Percentiles rank a stretch among this genome's conserved stretches.
phyloP scores from a whole-genome alignment of 345 rosid species.

The Hypericum perforatum region DNA sequence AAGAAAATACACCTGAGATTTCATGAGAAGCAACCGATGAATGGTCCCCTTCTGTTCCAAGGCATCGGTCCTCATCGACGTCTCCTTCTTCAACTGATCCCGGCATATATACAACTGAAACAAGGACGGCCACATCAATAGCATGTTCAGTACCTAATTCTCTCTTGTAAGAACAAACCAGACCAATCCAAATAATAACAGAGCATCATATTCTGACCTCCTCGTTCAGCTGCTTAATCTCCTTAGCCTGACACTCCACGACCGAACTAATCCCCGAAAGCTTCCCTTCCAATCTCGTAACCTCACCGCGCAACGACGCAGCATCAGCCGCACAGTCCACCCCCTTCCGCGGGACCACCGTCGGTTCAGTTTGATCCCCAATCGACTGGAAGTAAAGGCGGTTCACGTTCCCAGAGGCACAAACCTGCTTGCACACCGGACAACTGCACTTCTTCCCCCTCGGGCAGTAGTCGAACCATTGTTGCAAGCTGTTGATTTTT shows the following conservation, averaged over 20 bases:
- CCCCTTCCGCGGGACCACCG: constrained; percentile 17
- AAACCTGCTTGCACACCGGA: constrained; percentile 82
- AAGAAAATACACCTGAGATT: constrained; percentile 23
- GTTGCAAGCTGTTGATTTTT: constrained; percentile 59
- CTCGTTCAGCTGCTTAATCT: constrained; percentile 34
- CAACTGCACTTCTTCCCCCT: constrained; percentile 56
- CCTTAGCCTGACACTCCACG: constrained; percentile 42
- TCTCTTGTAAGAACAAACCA: background rate
- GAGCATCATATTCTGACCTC: constrained; percentile 31
- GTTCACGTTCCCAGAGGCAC: constrained; percentile 31
- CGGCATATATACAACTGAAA: constrained; percentile 44
- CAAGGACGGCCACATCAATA: constrained; percentile 11
- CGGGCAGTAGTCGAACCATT: constrained; percentile 90
- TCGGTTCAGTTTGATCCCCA: constrained; percentile 40
- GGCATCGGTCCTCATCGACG: constrained; percentile 43
- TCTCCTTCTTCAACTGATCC: constrained; percentile 41
- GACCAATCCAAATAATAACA: background rate
- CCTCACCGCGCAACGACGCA: constrained; percentile 40
- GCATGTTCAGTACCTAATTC: too few species aligned
- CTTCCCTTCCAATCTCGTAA: constrained; percentile 52
- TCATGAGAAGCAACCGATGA: constrained; percentile 40
- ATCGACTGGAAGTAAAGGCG: constrained; percentile 84
- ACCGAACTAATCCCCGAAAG: constrained; percentile 35
- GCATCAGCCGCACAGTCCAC: constrained; percentile 39
- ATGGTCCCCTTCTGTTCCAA: constrained; percentile 36